phyloP scores from a whole-genome alignment of 2,329 filamentous ascomycete genomes.

The Alternaria conjuncta region DNA sequence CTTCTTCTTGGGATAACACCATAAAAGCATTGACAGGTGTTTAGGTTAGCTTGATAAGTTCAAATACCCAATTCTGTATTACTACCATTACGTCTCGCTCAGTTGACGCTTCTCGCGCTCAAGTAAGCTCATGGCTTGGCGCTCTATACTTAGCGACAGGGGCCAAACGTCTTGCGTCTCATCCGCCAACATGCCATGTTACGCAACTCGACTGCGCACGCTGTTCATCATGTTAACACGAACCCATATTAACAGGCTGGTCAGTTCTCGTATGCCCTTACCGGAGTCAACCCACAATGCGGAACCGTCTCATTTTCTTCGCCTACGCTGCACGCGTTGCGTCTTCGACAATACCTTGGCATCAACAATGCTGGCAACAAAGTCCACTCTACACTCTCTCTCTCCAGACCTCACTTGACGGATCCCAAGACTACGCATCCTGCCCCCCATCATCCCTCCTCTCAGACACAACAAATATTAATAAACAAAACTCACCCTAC shows the following conservation, averaged over 20 bases:
- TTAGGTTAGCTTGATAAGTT: constrained; percentile 28
- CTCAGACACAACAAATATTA: too few relatives aligned
- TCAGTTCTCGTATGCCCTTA: background rate
- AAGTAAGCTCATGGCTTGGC: constrained; percentile 3
- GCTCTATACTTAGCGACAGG: constrained; percentile 14
- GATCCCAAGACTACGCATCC: constrained; percentile 6
- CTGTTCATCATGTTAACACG: background rate
- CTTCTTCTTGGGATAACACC: background rate
- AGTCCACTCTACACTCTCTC: constrained; percentile 14
- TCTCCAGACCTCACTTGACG: constrained; percentile 22
- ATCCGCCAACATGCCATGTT: constrained; percentile 7
- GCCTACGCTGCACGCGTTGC: background rate
- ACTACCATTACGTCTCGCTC: background rate
- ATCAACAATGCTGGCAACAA: constrained; percentile 38
- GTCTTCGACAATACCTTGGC: constrained; percentile 6
- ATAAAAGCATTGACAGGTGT: constrained; percentile 31
- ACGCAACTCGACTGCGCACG: background rate
- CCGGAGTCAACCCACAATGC: background rate
- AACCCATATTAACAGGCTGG: background rate
- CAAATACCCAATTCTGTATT: constrained; percentile 23
- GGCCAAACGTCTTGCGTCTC: constrained; percentile 27
- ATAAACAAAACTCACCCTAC: background rate
- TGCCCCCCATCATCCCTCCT: background rate
- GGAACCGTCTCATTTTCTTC: background rate
- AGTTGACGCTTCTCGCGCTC: background rate